These are phyloP conservation scores for Cercophora samala DNA, from an alignment of 495 filamentous ascomycete genomes.

Conservation along the genomic window DNA sequence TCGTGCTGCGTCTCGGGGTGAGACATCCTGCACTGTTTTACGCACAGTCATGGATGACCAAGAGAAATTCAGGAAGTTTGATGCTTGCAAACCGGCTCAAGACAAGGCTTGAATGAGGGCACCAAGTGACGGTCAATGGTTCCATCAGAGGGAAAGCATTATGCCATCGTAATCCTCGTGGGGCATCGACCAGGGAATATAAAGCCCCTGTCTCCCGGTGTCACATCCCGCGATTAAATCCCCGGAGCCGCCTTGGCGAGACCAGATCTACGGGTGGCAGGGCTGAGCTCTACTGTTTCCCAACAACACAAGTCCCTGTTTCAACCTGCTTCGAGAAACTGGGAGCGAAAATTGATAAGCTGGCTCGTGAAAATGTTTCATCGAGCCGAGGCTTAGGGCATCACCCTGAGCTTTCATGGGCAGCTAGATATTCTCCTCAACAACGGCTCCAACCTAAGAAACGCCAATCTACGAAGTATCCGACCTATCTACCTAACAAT, in stretches of 20 bases:
- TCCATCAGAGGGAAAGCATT: too few relatives aligned
- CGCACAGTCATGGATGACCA: background rate
- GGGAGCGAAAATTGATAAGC: too few relatives aligned
- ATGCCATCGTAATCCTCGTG: background rate
- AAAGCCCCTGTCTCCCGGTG: background rate
- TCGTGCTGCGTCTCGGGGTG: background rate
- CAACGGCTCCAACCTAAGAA: too few relatives aligned
- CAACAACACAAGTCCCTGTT: background rate
- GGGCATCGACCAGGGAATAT: background rate
- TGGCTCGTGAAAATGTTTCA: too few relatives aligned
- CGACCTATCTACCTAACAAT: background rate
- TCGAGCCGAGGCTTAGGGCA: too few relatives aligned
- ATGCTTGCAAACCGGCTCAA: background rate
- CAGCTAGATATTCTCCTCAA: too few relatives aligned
- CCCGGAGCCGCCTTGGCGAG: background rate
- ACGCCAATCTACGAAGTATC: too few relatives aligned
- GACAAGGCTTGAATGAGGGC: background rate
- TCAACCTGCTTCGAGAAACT: background rate
- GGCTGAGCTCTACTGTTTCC: background rate
- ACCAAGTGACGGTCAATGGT: background rate
- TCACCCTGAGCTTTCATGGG: too few relatives aligned
- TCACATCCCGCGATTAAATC: background rate
- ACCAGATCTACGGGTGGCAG: background rate
- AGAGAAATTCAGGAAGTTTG: background rate
- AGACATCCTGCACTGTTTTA: background rate